Evolutionary conservation across 2,329 filamentous ascomycete species (phyloP).

Genomic region (Diaporthe ampelina): DNA sequence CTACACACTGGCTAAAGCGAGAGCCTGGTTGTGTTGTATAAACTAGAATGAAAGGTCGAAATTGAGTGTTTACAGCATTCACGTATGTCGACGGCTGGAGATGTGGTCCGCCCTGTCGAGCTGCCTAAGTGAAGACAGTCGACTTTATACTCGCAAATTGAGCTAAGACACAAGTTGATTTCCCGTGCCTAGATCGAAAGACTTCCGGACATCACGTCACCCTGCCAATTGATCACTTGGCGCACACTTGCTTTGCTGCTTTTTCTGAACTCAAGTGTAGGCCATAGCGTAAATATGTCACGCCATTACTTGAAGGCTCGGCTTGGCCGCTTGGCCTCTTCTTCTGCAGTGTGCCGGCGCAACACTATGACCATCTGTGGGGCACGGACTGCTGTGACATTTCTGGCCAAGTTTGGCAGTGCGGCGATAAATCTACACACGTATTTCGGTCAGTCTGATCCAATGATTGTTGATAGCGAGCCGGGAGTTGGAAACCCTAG

Average conservation of each 20-base stretch:
- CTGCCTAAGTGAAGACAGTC: too few relatives aligned
- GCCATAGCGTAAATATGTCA: slow-evolving; percentile 14
- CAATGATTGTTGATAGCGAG: too few relatives aligned
- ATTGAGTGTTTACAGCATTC: too few relatives aligned
- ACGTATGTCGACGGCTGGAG: not conserved
- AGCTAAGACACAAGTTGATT: slow-evolving; percentile 1
- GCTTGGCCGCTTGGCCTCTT: slow-evolving; percentile 20
- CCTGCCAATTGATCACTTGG: slow-evolving; percentile 5
- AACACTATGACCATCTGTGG: not conserved
- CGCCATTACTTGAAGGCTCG: not conserved
- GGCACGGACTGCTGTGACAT: slow-evolving; percentile 6
- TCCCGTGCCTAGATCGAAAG: not conserved
- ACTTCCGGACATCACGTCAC: not conserved
- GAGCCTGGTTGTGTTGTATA: not conserved
- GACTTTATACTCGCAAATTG: not conserved
- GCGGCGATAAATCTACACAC: not conserved
- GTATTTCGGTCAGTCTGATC: too few relatives aligned
- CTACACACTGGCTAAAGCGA: not conserved
- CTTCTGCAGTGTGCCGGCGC: too few relatives aligned
- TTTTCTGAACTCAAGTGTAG: not conserved
- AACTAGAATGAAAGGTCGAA: not conserved
- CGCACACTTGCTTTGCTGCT: not conserved
- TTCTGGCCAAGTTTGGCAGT: not conserved
- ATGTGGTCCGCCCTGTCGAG: too few relatives aligned
- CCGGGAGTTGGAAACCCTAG: too few relatives aligned